Base-by-base conservation (phyloP, 345 rosid genomes). In the Populus davidiana region DNA sequence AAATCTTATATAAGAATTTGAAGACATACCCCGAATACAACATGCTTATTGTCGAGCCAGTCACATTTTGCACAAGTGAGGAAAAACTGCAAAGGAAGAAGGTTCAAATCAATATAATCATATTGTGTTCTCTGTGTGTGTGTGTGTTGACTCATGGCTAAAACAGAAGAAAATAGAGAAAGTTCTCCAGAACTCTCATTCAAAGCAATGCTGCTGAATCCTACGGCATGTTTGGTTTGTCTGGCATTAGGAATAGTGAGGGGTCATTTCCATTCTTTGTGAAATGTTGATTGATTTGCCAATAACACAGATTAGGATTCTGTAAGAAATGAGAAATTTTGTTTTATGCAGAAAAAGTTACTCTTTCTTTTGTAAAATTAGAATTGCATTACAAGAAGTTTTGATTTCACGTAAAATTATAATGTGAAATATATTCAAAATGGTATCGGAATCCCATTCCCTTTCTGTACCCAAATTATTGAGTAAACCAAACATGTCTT, bases 31-130 rank as follows among this genome's bases (percentile, higher is more conserved):
- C 99, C 99, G 33, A 94, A 96, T 77, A 96, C 97, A 17, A 92
- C 97, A 76, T 92, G 99, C 89, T 90, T 91, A 82, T 94, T 90
- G 84, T 94, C 98, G 52, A 96, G 99, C 98, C 99, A 96, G 81
- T 96, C 99, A 35, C 98, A 92, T 87, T 96, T 96, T 50, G 98
- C 90, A 77, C 99, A 96, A 3, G 97, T 90, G 79, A 96, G 75
- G 75, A 96, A 96, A 85, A 96, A 96, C 98, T 92, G 99, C 90
- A 89, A 78, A 35, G 39, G 52, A 80, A 13, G 65, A 27, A 79
- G 1, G 43, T 12, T 35, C 25, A 47, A 50, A 18, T 63, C 62
- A 65, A 66, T 23, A 4, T 29, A 8, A 69, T 47, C 21, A 36
- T 71, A 5, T 4, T 17, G 21, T 21, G n/a, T 41, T 41, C 44